phyloP scores from a whole-genome alignment of 2,329 filamentous ascomycete species.

The Gaeumannomyces sp. region DNA sequence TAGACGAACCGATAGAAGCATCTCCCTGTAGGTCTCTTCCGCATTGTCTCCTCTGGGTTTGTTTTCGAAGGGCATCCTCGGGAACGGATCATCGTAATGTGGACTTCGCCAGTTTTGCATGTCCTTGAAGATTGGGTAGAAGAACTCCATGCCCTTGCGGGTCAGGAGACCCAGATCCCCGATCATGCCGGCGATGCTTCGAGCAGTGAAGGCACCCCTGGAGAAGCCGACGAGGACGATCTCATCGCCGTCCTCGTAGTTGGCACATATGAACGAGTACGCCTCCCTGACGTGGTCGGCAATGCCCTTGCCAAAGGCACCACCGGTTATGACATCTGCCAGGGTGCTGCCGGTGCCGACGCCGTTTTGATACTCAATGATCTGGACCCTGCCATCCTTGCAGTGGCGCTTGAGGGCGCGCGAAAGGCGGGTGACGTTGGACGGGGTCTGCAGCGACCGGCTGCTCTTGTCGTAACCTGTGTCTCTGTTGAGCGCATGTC shows the following conservation, averaged over 20 bases:
- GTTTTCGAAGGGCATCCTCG: constrained; percentile 37
- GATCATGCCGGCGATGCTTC: constrained; percentile 50
- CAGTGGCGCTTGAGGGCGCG: constrained; percentile 47
- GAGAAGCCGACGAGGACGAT: constrained; percentile 51
- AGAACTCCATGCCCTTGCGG: constrained; percentile 45
- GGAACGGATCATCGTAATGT: constrained; percentile 41
- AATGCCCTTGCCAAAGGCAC: constrained; percentile 49
- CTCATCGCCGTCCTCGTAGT: constrained; percentile 53
- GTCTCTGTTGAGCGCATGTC: constrained; percentile 26
- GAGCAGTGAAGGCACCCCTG: constrained; percentile 48
- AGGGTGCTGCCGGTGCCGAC: constrained; percentile 48
- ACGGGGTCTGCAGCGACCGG: constrained; percentile 43
- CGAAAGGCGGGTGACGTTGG: constrained; percentile 56
- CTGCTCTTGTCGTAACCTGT: constrained; percentile 38
- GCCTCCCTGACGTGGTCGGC: constrained; percentile 54
- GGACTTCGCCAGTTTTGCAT: constrained; percentile 46
- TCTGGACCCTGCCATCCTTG: constrained; percentile 46
- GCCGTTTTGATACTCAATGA: constrained; percentile 56
- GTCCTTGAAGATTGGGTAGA: constrained; percentile 50
- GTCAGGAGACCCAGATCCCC: constrained; percentile 45
- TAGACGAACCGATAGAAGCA: constrained; percentile 32
- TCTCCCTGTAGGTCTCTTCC: constrained; percentile 34
- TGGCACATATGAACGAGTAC: constrained; percentile 56
- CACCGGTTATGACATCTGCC: constrained; percentile 45
- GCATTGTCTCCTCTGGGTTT: constrained; percentile 42